Evolutionary conservation across 371 early-diverging fungal species (phyloP), one percentile per base, ranked within the genome.

Genomic region (Lichtheimia corymbifera): DNA sequence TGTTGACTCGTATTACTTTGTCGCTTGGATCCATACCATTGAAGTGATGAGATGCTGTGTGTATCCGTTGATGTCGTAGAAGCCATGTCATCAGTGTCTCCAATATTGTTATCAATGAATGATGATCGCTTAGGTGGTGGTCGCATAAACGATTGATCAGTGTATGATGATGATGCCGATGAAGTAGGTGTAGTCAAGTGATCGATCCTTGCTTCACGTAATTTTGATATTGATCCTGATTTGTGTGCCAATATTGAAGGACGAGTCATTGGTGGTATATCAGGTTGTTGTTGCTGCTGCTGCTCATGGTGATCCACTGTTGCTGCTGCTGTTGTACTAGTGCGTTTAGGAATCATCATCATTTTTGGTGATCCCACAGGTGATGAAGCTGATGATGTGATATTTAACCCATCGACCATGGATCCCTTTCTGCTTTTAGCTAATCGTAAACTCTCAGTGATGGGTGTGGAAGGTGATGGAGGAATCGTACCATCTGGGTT

Each of bases 181-280:
- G 59, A 35, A 13, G 47, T 43, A 2, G 49, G 53, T 7, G 44
- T 40, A 45, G 24, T 54, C 47, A 22, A 55, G 35, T 27, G 22
- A 25, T 41, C 56, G 2, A 40, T 44, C 13, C 67, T 58, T 42
- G 57, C 59, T 40, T 67, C 71, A 9, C 67, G 64, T 12, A 67
- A 41, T 18, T 61, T 67, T 5, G 63, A 63, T 44, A 71, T 61
- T 4, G 71, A 71, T 40, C 71, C 71, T 9, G 71, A 62, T 71
- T 63, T 66, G 28, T 67, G 66, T 44, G 58, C 42, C 22, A 35
- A 18, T 14, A 35, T 24, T 17, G 50, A 42, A 43, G 35, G 40
- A 5, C 42, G 42, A 9, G 25, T 20, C 14, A 49, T 49, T 15
- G 20, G 12, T 22, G 52, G 25, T 51, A 11, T 35, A 15, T 25